These are phyloP conservation scores for Neodidymelliopsis sp. DNA, from an alignment of 2,329 filamentous ascomycete species.

Conservation along the genomic window DNA sequence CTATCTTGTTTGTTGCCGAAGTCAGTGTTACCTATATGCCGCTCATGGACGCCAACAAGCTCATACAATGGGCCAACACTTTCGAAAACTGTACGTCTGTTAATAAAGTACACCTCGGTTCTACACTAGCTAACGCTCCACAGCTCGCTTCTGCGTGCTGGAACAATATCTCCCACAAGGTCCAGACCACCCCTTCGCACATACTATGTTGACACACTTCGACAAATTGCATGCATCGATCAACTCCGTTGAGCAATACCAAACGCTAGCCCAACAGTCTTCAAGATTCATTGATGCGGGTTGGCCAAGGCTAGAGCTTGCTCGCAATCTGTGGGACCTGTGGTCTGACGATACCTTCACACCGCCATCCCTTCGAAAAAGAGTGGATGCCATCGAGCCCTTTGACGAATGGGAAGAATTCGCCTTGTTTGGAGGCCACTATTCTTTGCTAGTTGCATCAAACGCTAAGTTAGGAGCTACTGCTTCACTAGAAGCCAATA, in stretches of 20 bases:
- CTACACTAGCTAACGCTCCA: conserved; percentile 3
- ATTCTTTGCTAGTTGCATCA: conserved; percentile 76
- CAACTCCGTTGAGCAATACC: conserved; percentile 76
- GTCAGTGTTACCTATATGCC: conserved; percentile 94
- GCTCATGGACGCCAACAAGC: conserved; percentile 71
- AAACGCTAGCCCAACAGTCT: conserved; percentile 69
- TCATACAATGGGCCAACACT: conserved; percentile 79
- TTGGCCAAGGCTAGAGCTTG: conserved; percentile 68
- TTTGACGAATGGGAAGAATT: conserved; percentile 99
- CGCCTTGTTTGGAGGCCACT: conserved; percentile 82
- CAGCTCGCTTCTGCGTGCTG: conserved; percentile 82
- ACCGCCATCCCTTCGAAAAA: conserved; percentile 62
- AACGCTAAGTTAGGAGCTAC: conserved; percentile 42
- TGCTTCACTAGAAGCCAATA: conserved; percentile 2
- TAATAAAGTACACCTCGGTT: not conserved
- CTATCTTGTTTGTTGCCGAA: conserved; percentile 83
- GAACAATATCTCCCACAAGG: conserved; percentile 88
- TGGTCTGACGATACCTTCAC: conserved; percentile 78
- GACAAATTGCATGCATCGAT: conserved; percentile 79
- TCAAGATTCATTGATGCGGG: conserved; percentile 72
- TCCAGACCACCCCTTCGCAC: conserved; percentile 79
- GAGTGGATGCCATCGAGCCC: conserved; percentile 75
- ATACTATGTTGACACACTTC: conserved; percentile 85
- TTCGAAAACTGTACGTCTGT: conserved; percentile 68
- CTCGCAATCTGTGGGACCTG: conserved; percentile 78